These are phyloP conservation scores for Cyclocybe aegerita DNA, from an alignment of 768 basidiomycete genomes.

Conservation along the genomic window DNA sequence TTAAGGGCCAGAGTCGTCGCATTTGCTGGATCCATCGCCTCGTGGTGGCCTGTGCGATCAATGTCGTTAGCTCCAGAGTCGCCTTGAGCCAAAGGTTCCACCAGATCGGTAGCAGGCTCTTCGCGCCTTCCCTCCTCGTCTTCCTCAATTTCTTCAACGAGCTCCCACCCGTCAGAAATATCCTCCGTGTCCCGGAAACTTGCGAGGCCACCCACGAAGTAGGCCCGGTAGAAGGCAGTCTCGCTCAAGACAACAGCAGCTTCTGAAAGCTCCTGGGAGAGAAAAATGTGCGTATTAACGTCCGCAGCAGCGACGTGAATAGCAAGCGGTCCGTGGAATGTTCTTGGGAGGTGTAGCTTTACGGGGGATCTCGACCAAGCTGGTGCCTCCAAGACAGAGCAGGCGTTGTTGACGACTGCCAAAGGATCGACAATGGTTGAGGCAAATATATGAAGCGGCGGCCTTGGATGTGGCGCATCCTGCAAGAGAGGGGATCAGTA, in stretches of 20 bases:
- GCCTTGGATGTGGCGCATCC: constrained; percentile 37
- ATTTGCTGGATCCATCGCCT: too few relatives aligned
- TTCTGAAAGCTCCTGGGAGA: constrained; percentile 27
- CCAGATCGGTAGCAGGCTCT: too few relatives aligned
- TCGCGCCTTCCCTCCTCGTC: not conserved
- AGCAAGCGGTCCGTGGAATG: constrained; percentile 40
- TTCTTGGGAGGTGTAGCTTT: constrained; percentile 37
- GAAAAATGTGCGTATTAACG: constrained; percentile 33
- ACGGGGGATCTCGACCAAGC: constrained; percentile 12
- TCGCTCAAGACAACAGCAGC: constrained; percentile 34
- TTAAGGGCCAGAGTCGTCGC: too few relatives aligned
- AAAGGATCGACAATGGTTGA: constrained; percentile 26
- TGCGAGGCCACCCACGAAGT: constrained; percentile 33
- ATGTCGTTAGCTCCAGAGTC: too few relatives aligned
- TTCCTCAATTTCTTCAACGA: not conserved
- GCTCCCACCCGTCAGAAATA: not conserved
- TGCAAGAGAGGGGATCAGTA: constrained; percentile 7
- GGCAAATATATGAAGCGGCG: constrained; percentile 32
- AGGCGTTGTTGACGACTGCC: constrained; percentile 4
- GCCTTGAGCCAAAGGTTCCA: too few relatives aligned
- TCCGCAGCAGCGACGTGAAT: constrained; percentile 35
- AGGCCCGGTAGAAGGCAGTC: constrained; percentile 27
- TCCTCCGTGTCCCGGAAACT: not conserved
- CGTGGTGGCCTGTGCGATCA: too few relatives aligned
- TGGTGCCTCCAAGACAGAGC: not conserved